These are phyloP conservation scores for Sporisorium scitamineum DNA, from an alignment of 1,284 basidiomycete species.

Conservation along the genomic window DNA sequence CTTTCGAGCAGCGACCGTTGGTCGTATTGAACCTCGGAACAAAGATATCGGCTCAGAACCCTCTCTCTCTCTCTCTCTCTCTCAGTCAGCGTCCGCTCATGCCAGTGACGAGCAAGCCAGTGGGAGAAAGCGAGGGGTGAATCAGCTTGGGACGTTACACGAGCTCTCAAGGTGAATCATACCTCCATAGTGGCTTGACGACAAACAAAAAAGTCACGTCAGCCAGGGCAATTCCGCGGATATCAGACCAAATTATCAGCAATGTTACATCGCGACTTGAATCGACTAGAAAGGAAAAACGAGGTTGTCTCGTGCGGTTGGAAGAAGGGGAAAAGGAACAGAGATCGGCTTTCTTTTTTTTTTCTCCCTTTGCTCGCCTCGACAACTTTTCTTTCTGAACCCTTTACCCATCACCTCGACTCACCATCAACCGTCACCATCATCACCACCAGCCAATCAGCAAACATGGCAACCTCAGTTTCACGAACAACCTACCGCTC, in stretches of 20 bases:
- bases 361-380: neutral
- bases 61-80: no score
- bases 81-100: constrained; percentile 5
- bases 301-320: constrained; percentile 33
- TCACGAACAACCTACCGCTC: constrained; percentile 10
- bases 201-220: neutral
- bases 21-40: no score
- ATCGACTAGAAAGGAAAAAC: no score
- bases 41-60: no score
- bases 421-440: neutral
- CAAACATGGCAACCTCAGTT: constrained; percentile 16
- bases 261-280: constrained; percentile 1
- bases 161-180: constrained; percentile 2
- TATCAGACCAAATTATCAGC: neutral
- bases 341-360: neutral
- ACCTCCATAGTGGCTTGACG: neutral
- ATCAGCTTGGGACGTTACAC: no score
- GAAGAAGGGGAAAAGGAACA: constrained; percentile 14
- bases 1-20: neutral
- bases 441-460: neutral
- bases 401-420: neutral
- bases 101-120: neutral
- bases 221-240: constrained; percentile 22
- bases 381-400: neutral
- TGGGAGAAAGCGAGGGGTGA: no score